Evolutionary conservation across 2,329 filamentous ascomycete genomes (phyloP).

Genomic region (Immersiporthe knoxdaviesiana): DNA sequence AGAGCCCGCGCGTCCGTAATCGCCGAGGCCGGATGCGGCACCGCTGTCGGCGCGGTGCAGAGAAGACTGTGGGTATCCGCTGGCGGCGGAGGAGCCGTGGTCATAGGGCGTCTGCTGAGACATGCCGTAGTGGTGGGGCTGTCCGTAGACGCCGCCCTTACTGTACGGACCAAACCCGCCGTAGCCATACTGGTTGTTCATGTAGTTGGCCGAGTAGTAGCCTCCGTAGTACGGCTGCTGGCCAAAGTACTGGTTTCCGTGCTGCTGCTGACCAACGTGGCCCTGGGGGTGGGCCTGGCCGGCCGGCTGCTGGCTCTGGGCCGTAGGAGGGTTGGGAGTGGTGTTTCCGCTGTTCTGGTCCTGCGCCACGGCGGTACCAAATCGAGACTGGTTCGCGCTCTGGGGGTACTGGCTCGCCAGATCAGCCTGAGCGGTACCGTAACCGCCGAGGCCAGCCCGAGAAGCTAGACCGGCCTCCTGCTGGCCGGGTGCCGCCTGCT

Average conservation of each 20-base stretch:
- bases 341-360: slow-evolving; percentile 85
- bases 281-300: slow-evolving; percentile 42
- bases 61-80: slow-evolving; percentile 57
- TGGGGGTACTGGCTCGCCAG: slow-evolving; percentile 74
- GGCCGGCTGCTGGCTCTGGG: slow-evolving; percentile 51
- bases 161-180: slow-evolving; percentile 58
- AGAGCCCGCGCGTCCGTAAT: slow-evolving; percentile 57
- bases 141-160: slow-evolving; percentile 59
- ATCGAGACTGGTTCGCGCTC: slow-evolving; percentile 68
- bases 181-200: slow-evolving; percentile 56
- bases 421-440: slow-evolving; percentile 67
- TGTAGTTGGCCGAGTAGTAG: slow-evolving; percentile 63
- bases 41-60: slow-evolving; percentile 56
- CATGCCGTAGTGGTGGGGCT: slow-evolving; percentile 58
- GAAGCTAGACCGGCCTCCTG: slow-evolving; percentile 57
- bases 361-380: slow-evolving; percentile 64
- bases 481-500: slow-evolving; percentile 72
- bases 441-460: slow-evolving; percentile 69
- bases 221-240: slow-evolving; percentile 66
- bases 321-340: slow-evolving; percentile 77
- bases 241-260: slow-evolving; percentile 51
- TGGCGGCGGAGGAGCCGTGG: slow-evolving; percentile 53
- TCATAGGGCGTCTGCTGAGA: slow-evolving; percentile 61
- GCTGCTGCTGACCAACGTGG: slow-evolving; percentile 42
- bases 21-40: slow-evolving; percentile 54